Evolutionary conservation across 2,329 filamentous ascomycete genomes (phyloP), one percentile per base, ranked within the genome.

Genomic region (Sarocladium brachiariae): DNA sequence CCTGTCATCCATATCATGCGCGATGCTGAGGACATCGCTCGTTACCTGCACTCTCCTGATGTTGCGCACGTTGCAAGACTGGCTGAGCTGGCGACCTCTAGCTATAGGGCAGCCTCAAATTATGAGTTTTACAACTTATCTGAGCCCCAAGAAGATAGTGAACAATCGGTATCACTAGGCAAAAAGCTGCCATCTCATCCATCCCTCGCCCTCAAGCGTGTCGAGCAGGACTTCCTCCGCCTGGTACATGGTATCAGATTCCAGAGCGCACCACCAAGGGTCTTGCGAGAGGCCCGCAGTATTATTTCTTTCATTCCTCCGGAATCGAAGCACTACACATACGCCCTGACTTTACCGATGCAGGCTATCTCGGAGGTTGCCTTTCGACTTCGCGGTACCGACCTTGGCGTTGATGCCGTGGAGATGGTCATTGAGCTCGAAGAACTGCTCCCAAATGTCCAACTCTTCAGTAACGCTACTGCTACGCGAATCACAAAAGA

Each of bases 381-480:
- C 3, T 56, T 80, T 37, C 76, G 84, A 51, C 74, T 85, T n/a
- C 78, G 83, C 55, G 74, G 78, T 30, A 62, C 84, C 10, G 81
- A 84, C 56, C 76, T 76, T 23, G 81, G 78, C 4, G 75, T 75
- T 1, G 83, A 86, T 63, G 81, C 80, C 5, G 77, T 86, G 30
- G 80, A 85, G 59, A 63, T 84, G 3, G 69, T 77, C 14, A 65
- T 82, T 30, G 76, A 50, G 13, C 47, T 50, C 18, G 34, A 38
- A 10, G n/a, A 35, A 10, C 47, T 50, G 14, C 21, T 50, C 2
- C 31, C 27, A 2, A 10, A 50, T 10, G 23, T 11, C 16, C 23
- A 38, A 24, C 13, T 30, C 13, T 50, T 50, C n/a, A 38, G 25
- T 14, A n/a, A 50, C 9, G 23, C 16, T 8, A 19, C 23, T 14